phyloP scores from a whole-genome alignment of 192 early-diverging fungal genomes.

The Dissophora globulifera region DNA sequence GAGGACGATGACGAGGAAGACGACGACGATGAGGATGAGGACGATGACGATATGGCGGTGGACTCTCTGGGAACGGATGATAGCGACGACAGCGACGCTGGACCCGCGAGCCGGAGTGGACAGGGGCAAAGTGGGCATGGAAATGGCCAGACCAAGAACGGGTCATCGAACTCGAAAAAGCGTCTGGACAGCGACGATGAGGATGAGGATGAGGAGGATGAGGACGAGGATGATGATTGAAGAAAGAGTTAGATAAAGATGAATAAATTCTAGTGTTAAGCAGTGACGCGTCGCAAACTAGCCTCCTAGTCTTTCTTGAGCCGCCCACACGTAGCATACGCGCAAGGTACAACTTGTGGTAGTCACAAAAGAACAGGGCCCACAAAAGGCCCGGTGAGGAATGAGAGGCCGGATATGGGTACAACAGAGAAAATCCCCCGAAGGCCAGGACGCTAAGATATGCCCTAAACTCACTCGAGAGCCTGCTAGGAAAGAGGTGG shows the following conservation, averaged over 20 bases:
- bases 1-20: slow-evolving; percentile 44
- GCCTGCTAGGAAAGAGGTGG: too few relatives aligned
- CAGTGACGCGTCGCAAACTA: too few relatives aligned
- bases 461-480: too few relatives aligned
- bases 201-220: slow-evolving; percentile 47
- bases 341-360: too few relatives aligned
- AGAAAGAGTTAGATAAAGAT: background rate
- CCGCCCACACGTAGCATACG: too few relatives aligned
- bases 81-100: slow-evolving; percentile 46
- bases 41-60: slow-evolving; percentile 43
- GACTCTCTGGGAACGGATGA: slow-evolving; percentile 42
- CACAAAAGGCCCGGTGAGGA: too few relatives aligned
- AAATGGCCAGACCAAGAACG: slow-evolving; percentile 16
- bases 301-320: too few relatives aligned
- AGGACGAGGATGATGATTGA: slow-evolving; percentile 42
- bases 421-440: too few relatives aligned
- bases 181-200: slow-evolving; percentile 31
- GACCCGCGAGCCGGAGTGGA: slow-evolving; percentile 2
- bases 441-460: too few relatives aligned
- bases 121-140: background rate
- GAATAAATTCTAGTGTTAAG: background rate
- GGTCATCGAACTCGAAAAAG: slow-evolving; percentile 29
- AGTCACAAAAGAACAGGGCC: too few relatives aligned
- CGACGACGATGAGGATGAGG: slow-evolving; percentile 44
- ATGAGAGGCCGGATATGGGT: too few relatives aligned